Conservation (phyloP, 306 rosid species). For the Vicia faba region DNA sequence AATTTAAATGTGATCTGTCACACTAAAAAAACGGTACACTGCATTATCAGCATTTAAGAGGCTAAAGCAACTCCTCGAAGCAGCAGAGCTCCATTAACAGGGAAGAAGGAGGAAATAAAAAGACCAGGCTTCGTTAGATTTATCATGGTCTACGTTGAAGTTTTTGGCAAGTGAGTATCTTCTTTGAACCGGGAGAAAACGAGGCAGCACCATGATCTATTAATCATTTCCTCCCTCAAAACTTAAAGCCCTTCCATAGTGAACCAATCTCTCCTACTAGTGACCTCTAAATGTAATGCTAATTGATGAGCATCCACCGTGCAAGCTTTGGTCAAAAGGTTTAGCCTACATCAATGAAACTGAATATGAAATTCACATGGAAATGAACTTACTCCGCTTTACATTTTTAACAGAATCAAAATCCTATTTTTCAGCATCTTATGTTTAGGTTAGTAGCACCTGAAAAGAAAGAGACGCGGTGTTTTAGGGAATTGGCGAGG, state of each 20-base stretch:
- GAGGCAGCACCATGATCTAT: conserved; percentile 42
- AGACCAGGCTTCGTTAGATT: conserved; percentile 39
- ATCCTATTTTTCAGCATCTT: no score
- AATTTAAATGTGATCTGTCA: conserved; percentile 34
- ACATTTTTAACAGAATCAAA: no score
- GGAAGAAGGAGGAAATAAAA: conserved; percentile 35
- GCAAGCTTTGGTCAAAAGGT: conserved; percentile 45
- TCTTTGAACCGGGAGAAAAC: conserved; percentile 47
- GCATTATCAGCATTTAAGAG: conserved; percentile 40
- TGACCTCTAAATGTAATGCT: conserved; percentile 34
- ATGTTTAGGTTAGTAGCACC: no score
- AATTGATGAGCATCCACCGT: conserved; percentile 31
- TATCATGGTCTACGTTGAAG: conserved; percentile 35
- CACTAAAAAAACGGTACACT: conserved; percentile 50
- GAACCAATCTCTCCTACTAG: conserved; percentile 42
- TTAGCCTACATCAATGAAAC: no score
- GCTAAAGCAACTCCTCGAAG: conserved; percentile 41
- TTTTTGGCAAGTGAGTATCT: conserved; percentile 41
- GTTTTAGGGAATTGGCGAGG: no score
- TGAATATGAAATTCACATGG: no score
- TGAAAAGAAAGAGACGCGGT: no score
- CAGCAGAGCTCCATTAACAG: conserved; percentile 45
- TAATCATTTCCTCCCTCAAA: conserved; percentile 38
- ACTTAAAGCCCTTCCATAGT: conserved; percentile 43
- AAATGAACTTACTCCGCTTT: no score